A percentile compares a stretch with the other conserved stretches of the same genome.
Conservation (phyloP, 129 eudicot genomes). For the Solidago caesia region DNA sequence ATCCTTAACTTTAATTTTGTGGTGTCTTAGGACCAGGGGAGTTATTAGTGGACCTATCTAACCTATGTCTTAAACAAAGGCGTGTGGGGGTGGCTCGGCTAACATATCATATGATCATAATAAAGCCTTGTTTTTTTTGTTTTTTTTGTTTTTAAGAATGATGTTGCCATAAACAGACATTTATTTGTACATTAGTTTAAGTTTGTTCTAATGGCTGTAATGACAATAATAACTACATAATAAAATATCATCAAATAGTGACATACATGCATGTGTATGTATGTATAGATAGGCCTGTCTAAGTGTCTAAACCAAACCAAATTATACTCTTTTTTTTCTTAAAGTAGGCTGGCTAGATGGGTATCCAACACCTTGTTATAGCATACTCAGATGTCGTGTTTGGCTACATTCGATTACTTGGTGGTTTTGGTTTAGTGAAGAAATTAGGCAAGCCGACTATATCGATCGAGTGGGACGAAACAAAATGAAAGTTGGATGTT, state of each 20-base stretch:
- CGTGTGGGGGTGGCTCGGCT: slow-evolving; percentile 4
- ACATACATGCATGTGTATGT: neutral
- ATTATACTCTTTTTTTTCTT: neutral
- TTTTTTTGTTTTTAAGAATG: neutral
- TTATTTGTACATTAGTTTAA: neutral
- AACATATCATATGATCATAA: slow-evolving; percentile 2
- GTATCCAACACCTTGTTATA: neutral
- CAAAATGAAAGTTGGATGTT: neutral
- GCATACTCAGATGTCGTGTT: slow-evolving; percentile 4
- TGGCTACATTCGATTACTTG: slow-evolving; percentile 9
- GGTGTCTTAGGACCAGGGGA: slow-evolving; percentile 4
- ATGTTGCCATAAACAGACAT: neutral
- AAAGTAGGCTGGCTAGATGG: neutral
- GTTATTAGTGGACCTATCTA: slow-evolving; percentile 6
- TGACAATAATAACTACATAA: neutral
- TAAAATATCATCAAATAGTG: neutral
- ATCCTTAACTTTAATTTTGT: slow-evolving; percentile 13
- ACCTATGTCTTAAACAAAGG: slow-evolving; percentile 5
- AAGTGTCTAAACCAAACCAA: neutral
- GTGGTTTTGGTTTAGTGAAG: slow-evolving; percentile 3
- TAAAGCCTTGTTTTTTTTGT: slow-evolving; percentile 15
- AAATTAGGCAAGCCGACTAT: neutral
- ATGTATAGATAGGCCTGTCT: neutral
- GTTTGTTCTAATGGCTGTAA: neutral
- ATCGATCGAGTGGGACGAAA: neutral